A percentile compares a stretch with the other conserved stretches of the same genome.
Evolutionary conservation across 805 yeast species (phyloP).

Genomic region (Candida nonsorbophila): DNA sequence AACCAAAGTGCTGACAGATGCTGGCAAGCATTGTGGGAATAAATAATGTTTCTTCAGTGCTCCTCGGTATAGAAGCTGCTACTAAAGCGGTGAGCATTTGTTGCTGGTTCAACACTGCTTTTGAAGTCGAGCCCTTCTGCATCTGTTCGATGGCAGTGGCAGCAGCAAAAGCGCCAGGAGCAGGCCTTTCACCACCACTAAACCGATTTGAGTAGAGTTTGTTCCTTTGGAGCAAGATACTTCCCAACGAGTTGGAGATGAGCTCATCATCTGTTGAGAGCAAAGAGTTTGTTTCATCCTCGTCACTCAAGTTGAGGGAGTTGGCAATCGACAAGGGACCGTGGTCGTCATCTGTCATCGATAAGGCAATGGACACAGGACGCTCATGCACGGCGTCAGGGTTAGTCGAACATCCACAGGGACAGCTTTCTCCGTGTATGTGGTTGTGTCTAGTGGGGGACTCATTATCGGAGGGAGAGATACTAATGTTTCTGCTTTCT

Average conservation of each 20-base stretch:
- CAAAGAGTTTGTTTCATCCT: constrained; percentile 28
- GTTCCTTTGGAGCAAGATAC: constrained; percentile 7
- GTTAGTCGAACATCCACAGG: constrained; percentile 50
- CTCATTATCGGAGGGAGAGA: neutral
- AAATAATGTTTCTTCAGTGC: constrained; percentile 73
- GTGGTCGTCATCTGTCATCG: constrained; percentile 39
- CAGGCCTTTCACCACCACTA: constrained; percentile 51
- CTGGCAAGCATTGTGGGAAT: constrained; percentile 68
- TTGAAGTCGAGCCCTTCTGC: constrained; percentile 23
- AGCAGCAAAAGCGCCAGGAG: constrained; percentile 70
- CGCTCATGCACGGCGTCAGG: constrained; percentile 54
- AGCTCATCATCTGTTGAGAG: constrained; percentile 22
- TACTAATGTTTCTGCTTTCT: constrained; percentile 4
- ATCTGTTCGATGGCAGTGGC: constrained; percentile 57
- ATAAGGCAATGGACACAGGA: constrained; percentile 64
- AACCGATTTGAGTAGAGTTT: constrained; percentile 7
- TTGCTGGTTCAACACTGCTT: constrained; percentile 22
- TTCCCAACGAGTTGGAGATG: constrained; percentile 9
- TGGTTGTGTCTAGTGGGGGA: constrained; percentile 6
- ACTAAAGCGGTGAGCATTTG: constrained; percentile 42
- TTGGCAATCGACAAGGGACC: constrained; percentile 26
- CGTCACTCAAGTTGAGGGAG: constrained; percentile 44
- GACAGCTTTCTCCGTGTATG: constrained; percentile 37
- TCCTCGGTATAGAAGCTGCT: constrained; percentile 69
- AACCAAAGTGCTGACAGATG: constrained; percentile 66